These are phyloP conservation scores for Tolypocladium nubicola DNA, from an alignment of 2,329 filamentous ascomycete species.

Conservation along the genomic window DNA sequence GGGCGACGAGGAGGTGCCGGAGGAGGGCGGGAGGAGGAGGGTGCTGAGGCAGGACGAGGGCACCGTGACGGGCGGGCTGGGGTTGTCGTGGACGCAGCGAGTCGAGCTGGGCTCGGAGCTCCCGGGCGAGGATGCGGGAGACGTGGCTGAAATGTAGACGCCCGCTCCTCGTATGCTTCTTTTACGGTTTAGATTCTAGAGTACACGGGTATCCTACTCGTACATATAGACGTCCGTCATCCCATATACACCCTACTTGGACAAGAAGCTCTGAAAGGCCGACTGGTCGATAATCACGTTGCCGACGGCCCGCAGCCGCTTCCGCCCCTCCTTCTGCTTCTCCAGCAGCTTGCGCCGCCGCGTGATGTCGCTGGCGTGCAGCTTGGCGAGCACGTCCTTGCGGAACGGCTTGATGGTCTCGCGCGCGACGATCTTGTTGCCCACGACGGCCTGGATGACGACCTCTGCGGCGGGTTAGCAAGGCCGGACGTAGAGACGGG, in stretches of 20 bases:
- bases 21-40: background rate
- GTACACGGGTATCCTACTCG: background rate
- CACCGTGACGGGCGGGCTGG: constrained; percentile 23
- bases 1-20: constrained; percentile 13
- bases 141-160: background rate
- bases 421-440: constrained; percentile 72
- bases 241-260: constrained; percentile 43
- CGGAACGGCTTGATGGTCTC: constrained; percentile 95
- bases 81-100: constrained; percentile 21
- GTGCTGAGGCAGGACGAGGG: constrained; percentile 34
- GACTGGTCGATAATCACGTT: constrained; percentile 96
- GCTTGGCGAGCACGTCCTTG: constrained; percentile 87
- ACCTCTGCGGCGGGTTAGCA: constrained; percentile 47
- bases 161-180: background rate
- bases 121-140: constrained; percentile 17
- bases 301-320: constrained; percentile 72
- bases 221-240: background rate
- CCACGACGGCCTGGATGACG: constrained; percentile 83
- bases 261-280: constrained; percentile 87
- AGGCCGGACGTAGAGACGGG: background rate
- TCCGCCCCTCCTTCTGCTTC: constrained; percentile 92
- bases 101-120: constrained; percentile 28
- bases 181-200: background rate
- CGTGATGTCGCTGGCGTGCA: constrained; percentile 83
- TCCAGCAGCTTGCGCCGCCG: constrained; percentile 79